phyloP scores from a whole-genome alignment of 73 alveolate genomes.

The Stentor coeruleus region DNA sequence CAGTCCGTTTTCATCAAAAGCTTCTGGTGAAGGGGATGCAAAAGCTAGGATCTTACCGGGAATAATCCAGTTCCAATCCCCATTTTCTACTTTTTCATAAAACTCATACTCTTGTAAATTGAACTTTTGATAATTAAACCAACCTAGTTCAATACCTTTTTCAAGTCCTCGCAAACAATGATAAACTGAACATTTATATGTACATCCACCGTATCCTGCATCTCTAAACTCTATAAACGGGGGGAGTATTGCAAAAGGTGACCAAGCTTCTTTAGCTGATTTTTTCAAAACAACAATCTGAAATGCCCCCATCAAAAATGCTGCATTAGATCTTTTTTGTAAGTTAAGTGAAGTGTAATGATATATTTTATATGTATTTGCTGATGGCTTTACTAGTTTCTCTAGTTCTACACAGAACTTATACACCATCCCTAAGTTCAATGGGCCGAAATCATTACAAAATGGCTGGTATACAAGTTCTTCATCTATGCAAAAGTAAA shows the following conservation, averaged over 20 bases:
- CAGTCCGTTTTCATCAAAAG: constrained; percentile 46
- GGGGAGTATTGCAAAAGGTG: constrained; percentile 47
- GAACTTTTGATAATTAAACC: constrained; percentile 70
- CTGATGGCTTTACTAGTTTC: constrained; percentile 40
- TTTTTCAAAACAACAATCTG: constrained; percentile 60
- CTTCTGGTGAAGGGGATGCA: constrained; percentile 54
- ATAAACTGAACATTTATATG: constrained; percentile 76
- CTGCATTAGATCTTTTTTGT: constrained; percentile 76
- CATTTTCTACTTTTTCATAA: constrained; percentile 80
- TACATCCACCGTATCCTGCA: constrained; percentile 83
- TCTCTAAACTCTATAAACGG: constrained; percentile 76
- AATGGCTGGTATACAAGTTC: constrained; percentile 77
- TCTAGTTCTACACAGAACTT: constrained; percentile 66
- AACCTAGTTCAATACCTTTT: constrained; percentile 61
- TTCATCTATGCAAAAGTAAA: constrained; percentile 86
- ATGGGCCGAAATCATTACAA: constrained; percentile 82
- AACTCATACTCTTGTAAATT: constrained; percentile 67
- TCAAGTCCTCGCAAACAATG: constrained; percentile 84
- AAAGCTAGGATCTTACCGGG: constrained; percentile 75
- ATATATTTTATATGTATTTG: constrained; percentile 47
- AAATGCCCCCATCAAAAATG: constrained; percentile 86
- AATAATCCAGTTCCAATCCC: constrained; percentile 85
- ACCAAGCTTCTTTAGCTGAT: constrained; percentile 92
- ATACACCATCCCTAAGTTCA: constrained; percentile 67
- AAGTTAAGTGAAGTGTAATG: constrained; percentile 64